phyloP scores from a whole-genome alignment of 2,329 filamentous ascomycete genomes.

The Fusarium sulawesiense region DNA sequence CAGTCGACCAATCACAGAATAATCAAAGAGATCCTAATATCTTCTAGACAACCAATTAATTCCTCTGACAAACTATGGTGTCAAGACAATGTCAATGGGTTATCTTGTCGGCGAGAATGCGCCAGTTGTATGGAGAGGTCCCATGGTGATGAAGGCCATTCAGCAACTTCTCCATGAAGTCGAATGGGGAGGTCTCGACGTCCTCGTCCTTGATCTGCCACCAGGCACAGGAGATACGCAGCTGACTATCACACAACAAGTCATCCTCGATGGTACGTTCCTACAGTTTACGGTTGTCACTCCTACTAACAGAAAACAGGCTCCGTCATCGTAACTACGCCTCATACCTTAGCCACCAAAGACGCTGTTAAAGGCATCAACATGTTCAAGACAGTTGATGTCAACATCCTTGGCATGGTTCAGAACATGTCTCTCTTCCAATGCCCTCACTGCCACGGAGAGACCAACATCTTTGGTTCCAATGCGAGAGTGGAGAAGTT shows the following conservation, averaged over 20 bases:
- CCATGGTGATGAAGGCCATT: slow-evolving; percentile 98
- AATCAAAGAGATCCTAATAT: slow-evolving; percentile 10
- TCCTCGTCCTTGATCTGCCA: slow-evolving; percentile 90
- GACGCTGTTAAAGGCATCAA: slow-evolving; percentile 92
- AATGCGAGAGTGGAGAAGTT: slow-evolving; percentile 72
- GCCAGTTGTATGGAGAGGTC: slow-evolving; percentile 92
- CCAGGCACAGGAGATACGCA: slow-evolving; percentile 97
- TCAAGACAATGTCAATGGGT: slow-evolving; percentile 99
- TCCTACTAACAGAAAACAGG: slow-evolving; percentile 56
- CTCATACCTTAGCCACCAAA: slow-evolving; percentile 90
- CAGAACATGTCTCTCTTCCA: slow-evolving; percentile 91
- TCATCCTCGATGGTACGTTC: slow-evolving; percentile 80
- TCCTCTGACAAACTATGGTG: slow-evolving; percentile 91
- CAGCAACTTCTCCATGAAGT: slow-evolving; percentile 96
- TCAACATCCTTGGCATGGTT: slow-evolving; percentile 86
- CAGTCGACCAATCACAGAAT: slow-evolving; percentile 46
- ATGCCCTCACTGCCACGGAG: slow-evolving; percentile 80
- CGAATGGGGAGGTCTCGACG: slow-evolving; percentile 89
- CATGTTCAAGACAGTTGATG: slow-evolving; percentile 88
- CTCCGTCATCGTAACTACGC: slow-evolving; percentile 89
- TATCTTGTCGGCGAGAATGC: slow-evolving; percentile 84
- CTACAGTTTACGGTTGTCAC: neutral
- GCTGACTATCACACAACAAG: slow-evolving; percentile 94
- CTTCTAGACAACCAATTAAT: slow-evolving; percentile 79
- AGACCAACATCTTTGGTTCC: slow-evolving; percentile 80